Evolutionary conservation across 192 early-diverging fungal genomes (phyloP).

Genomic region (Physocladia obscura): DNA sequence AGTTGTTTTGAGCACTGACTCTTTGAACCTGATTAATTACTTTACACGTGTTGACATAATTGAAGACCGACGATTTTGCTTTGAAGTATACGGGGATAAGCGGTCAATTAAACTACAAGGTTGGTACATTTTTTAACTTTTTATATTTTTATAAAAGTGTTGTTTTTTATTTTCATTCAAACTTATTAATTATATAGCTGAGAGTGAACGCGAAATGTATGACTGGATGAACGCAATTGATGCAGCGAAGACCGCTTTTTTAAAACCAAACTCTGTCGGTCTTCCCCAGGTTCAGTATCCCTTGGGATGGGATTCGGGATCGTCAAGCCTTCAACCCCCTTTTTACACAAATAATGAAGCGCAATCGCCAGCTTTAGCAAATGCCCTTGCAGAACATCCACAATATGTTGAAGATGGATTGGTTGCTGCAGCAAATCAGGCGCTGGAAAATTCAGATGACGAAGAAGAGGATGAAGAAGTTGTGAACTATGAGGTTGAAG

Average conservation of each 20-base stretch:
- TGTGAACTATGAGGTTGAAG: slow-evolving; percentile 1
- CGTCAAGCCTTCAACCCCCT: too few relatives aligned
- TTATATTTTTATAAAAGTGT: slow-evolving; percentile 34
- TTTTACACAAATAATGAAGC: too few relatives aligned
- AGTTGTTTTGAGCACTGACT: slow-evolving; percentile 50
- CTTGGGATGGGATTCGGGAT: too few relatives aligned
- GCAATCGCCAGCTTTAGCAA: too few relatives aligned
- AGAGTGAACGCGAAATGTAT: slow-evolving; percentile 68
- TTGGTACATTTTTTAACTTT: slow-evolving; percentile 42
- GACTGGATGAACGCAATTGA: slow-evolving; percentile 69
- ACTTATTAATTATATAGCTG: slow-evolving; percentile 52
- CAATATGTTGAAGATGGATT: slow-evolving; percentile 12
- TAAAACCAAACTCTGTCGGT: not conserved
- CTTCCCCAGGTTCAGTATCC: not conserved
- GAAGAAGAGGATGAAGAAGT: slow-evolving; percentile 28
- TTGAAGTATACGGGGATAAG: slow-evolving; percentile 63
- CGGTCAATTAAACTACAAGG: slow-evolving; percentile 39
- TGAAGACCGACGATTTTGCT: slow-evolving; percentile 71
- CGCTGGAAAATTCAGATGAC: not conserved
- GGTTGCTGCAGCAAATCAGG: not conserved
- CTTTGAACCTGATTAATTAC: slow-evolving; percentile 59
- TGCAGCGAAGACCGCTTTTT: slow-evolving; percentile 47
- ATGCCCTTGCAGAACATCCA: too few relatives aligned
- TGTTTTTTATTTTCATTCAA: not conserved
- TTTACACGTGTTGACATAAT: slow-evolving; percentile 49